phyloP scores from a whole-genome alignment of 805 yeast species.

The Kurtzmaniella cleridarum region DNA sequence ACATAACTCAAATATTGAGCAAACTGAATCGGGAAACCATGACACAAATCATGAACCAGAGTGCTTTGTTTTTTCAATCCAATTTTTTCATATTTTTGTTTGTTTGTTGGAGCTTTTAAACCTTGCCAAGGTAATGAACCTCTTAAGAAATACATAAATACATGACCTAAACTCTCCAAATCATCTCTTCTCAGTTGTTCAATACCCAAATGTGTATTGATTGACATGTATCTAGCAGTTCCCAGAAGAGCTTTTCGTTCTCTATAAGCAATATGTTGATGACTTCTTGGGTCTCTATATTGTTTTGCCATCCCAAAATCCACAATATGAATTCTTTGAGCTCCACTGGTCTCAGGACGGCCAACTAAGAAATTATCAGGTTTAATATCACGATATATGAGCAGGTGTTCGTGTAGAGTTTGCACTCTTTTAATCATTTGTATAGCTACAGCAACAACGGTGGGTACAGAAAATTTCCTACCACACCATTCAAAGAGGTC shows the following conservation, averaged over 20 bases:
- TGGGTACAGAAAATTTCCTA: constrained; percentile 77
- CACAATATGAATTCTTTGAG: constrained; percentile 80
- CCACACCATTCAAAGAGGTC: constrained; percentile 99
- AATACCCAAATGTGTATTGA: constrained; percentile 94
- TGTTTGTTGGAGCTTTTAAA: constrained; percentile 94
- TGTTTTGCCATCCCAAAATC: constrained; percentile 99
- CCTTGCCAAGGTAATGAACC: constrained; percentile 99
- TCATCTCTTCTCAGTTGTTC: constrained; percentile 97
- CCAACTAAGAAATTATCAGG: constrained; percentile 97
- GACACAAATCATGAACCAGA: constrained; percentile 76
- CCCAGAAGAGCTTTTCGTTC: constrained; percentile 95
- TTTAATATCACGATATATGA: constrained; percentile 93
- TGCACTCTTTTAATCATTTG: constrained; percentile 90
- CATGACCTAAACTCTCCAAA: constrained; percentile 94
- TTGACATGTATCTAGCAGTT: constrained; percentile 98
- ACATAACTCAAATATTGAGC: constrained; percentile 88
- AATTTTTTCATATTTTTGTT: constrained; percentile 94
- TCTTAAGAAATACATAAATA: constrained; percentile 86
- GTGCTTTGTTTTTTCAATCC: constrained; percentile 95
- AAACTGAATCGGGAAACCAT: constrained; percentile 87
- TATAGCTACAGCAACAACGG: constrained; percentile 88
- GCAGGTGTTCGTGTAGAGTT: constrained; percentile 80
- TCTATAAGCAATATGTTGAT: constrained; percentile 92
- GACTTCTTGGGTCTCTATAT: constrained; percentile 93
- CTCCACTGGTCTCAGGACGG: constrained; percentile 76